These are phyloP conservation scores for Boletellus sp. DNA, from an alignment of 1,284 basidiomycete species.

Conservation along the genomic window DNA sequence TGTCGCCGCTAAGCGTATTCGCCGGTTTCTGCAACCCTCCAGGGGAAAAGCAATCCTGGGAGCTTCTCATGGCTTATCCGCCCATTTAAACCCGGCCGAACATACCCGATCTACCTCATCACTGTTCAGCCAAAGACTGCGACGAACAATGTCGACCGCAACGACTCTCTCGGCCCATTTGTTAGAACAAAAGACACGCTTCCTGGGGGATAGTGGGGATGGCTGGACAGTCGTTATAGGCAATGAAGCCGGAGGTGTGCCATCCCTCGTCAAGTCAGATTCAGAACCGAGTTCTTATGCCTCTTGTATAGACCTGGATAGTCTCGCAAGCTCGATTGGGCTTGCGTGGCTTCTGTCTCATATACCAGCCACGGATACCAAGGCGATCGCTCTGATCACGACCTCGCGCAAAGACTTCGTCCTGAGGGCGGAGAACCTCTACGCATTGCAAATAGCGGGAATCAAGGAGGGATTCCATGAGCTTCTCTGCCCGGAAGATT, in stretches of 20 bases:
- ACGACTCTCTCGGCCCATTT: slow-evolving; percentile 39
- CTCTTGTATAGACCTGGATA: slow-evolving; percentile 73
- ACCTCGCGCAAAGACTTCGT: slow-evolving; percentile 66
- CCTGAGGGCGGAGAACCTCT: slow-evolving; percentile 84
- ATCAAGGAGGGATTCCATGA: slow-evolving; percentile 46
- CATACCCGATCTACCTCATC: neutral
- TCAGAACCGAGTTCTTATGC: neutral
- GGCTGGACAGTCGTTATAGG: slow-evolving; percentile 87
- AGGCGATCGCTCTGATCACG: slow-evolving; percentile 70
- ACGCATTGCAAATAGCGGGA: slow-evolving; percentile 62
- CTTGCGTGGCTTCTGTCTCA: slow-evolving; percentile 68
- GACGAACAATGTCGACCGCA: slow-evolving; percentile 20
- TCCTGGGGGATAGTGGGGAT: slow-evolving; percentile 39
- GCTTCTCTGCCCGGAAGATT: slow-evolving; percentile 59
- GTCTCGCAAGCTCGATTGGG: slow-evolving; percentile 77
- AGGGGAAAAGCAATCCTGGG: neutral
- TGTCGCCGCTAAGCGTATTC: neutral
- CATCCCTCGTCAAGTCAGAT: neutral
- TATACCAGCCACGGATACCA: slow-evolving; percentile 31
- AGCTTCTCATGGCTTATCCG: slow-evolving; percentile 1
- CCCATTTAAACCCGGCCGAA: neutral
- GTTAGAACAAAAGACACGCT: slow-evolving; percentile 36
- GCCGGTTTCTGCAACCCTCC: neutral
- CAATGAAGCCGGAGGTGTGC: slow-evolving; percentile 87
- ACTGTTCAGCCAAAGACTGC: neutral